A percentile compares a stretch with the other conserved stretches of the same genome.
Conservation (phyloP, 2,329 filamentous ascomycete genomes). For the Penicillium sp. region DNA sequence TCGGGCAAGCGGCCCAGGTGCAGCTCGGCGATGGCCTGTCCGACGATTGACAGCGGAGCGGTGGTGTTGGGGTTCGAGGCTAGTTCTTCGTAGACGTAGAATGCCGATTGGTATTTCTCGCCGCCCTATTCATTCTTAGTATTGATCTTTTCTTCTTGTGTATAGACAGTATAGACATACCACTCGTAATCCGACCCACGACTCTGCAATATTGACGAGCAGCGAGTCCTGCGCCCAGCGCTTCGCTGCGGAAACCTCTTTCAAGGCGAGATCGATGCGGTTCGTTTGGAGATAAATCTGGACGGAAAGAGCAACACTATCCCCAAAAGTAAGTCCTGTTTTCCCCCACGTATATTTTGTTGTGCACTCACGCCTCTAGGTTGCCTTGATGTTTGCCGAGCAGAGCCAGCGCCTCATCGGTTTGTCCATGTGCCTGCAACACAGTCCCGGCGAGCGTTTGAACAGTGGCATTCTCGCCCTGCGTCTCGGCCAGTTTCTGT, state of each 20-base stretch:
- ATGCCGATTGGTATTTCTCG: constrained; percentile 92
- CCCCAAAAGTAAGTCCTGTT: background rate
- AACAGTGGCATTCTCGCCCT: constrained; percentile 71
- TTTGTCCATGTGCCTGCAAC: constrained; percentile 71
- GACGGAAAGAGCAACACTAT: constrained; percentile 74
- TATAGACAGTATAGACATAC: constrained; percentile 48
- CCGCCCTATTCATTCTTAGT: constrained; percentile 60
- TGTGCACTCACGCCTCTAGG: constrained; percentile 62
- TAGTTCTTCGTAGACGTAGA: constrained; percentile 96
- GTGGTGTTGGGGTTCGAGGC: constrained; percentile 81
- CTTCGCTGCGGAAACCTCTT: constrained; percentile 81
- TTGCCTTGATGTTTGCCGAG: constrained; percentile 81
- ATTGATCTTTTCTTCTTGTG: background rate
- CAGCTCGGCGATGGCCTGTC: constrained; percentile 86
- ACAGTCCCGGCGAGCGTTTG: constrained; percentile 80
- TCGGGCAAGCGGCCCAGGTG: constrained; percentile 86
- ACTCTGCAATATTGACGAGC: constrained; percentile 89
- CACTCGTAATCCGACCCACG: constrained; percentile 85
- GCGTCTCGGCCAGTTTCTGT: constrained; percentile 63
- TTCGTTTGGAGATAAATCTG: constrained; percentile 93
- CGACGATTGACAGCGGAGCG: constrained; percentile 70
- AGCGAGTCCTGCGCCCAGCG: constrained; percentile 94
- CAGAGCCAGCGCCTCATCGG: constrained; percentile 78
- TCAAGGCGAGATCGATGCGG: constrained; percentile 81
- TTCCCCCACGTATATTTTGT: background rate